Evolutionary conservation across 257 asterid species (phyloP), one percentile per base, ranked within the genome.

Genomic region (Misopates orontium): DNA sequence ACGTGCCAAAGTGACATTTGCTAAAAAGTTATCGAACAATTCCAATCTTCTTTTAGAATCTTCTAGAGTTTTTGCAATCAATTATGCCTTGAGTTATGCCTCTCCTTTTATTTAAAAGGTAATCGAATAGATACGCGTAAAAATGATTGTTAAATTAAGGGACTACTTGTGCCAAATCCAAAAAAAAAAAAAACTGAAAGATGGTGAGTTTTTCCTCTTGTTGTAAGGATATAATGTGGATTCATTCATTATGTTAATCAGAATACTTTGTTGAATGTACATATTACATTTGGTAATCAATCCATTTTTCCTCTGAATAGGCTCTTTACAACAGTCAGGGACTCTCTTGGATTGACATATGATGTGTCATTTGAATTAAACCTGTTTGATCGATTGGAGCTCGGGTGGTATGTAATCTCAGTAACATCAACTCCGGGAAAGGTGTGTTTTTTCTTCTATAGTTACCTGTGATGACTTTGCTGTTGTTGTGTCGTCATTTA

Each of bases 341-440:
- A 94, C 83, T 94, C 99, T 76, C 99, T 90, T 67, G 99, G 99
- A 69, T 73, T 94, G 79, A 94, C 99, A 0, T 94, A 94, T 64
- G 97, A 94, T 70, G 99, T 94, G 19, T 94, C 99, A 18, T 94
- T 94, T 81, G 97, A 94, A 79, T 83, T 94, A 74, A 90, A 94
- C 80, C 90, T 94, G 69, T 94, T 94, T 83, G 99, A 90, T 72
- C 88, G 97, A 69, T 83, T 94, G 84, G 80, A 85, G 68, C 95
- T 94, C n/a, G 99, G 97, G 79, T 94, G 99, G 99, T 90, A 94
- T 82, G 96, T 94, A 39, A 76, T 94, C 67, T 88, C 99, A 17
- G 97, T 90, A 57, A 94, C 97, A 66, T 94, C 99, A 78, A 94
- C 99, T 60, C 99, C 99, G 69, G 95, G 68, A 66, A 94, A 94